These are phyloP conservation scores for Boletus patriciae DNA, from an alignment of 768 basidiomycete genomes.

Conservation along the genomic window DNA sequence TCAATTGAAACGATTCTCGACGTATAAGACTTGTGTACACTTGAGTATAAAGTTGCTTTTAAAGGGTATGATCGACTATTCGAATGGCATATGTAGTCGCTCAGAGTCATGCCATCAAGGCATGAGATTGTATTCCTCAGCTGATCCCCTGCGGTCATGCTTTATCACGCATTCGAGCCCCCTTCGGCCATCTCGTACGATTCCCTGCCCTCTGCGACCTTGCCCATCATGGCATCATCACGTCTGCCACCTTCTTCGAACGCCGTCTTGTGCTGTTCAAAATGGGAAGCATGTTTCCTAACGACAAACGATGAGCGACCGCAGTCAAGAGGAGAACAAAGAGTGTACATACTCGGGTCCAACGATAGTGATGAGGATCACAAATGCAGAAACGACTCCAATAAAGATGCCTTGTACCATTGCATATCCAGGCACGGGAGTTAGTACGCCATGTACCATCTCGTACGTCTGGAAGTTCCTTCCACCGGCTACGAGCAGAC, in stretches of 20 bases:
- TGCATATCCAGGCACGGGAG: conserved; percentile 62
- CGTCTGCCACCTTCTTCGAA: conserved; percentile 72
- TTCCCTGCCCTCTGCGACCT: conserved; percentile 7
- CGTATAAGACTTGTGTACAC: neutral
- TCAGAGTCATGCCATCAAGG: neutral
- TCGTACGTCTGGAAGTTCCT: conserved; percentile 54
- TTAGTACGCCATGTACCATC: conserved; percentile 38
- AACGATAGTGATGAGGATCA: conserved; percentile 71
- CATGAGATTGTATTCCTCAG: neutral
- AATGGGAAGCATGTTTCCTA: conserved; percentile 75
- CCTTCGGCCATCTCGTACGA: conserved; percentile 10
- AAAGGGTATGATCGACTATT: neutral
- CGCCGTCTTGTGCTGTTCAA: conserved; percentile 79
- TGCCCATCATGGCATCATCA: conserved; percentile 42
- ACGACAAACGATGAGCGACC: neutral
- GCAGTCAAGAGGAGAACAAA: neutral
- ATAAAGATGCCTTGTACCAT: conserved; percentile 86
- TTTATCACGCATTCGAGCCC: conserved; percentile 5
- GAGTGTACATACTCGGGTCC: conserved; percentile 68
- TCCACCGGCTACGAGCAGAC: conserved; percentile 52
- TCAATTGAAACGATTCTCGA: neutral
- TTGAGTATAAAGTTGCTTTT: neutral
- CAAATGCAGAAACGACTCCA: conserved; percentile 75
- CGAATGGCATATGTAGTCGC: neutral
- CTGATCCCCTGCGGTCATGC: neutral